Evolutionary conservation across 2,329 filamentous ascomycete species (phyloP).

Genomic region (Aphanoascus verrucosus): DNA sequence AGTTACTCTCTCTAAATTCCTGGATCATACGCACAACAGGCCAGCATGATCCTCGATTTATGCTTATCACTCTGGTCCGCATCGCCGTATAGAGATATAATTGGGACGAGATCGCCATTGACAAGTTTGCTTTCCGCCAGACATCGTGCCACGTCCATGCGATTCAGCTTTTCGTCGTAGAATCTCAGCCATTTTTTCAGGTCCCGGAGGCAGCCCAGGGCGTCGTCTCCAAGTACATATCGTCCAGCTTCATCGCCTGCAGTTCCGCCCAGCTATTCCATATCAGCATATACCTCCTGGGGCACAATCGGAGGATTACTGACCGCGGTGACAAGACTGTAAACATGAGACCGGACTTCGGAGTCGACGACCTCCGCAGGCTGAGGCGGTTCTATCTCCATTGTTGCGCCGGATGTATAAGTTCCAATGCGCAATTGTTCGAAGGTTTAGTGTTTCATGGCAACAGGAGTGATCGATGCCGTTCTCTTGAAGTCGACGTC

Average conservation of each 20-base stretch:
- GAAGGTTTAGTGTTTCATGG: background rate
- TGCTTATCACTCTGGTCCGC: constrained; percentile 60
- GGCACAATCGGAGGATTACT: constrained; percentile 28
- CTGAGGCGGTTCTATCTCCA: constrained; percentile 34
- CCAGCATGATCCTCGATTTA: constrained; percentile 67
- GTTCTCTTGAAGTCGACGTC: background rate
- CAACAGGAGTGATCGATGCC: background rate
- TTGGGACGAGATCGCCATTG: constrained; percentile 78
- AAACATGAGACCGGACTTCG: constrained; percentile 85
- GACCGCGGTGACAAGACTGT: constrained; percentile 86
- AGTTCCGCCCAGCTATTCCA: constrained; percentile 65
- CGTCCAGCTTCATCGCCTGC: constrained; percentile 66
- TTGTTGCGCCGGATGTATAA: constrained; percentile 19
- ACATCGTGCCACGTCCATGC: constrained; percentile 89
- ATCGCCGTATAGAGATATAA: constrained; percentile 71
- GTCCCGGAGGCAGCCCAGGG: constrained; percentile 81
- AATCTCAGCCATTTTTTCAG: constrained; percentile 91
- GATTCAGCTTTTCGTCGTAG: constrained; percentile 85
- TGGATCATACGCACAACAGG: constrained; percentile 48
- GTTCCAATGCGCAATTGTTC: background rate
- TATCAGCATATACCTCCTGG: background rate
- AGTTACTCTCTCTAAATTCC: background rate
- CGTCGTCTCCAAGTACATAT: constrained; percentile 88
- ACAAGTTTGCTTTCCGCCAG: constrained; percentile 87
- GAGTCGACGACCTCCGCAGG: constrained; percentile 60